Conservation (phyloP, 192 early-diverging fungal species). For the Pecoramyces ruminantium region DNA sequence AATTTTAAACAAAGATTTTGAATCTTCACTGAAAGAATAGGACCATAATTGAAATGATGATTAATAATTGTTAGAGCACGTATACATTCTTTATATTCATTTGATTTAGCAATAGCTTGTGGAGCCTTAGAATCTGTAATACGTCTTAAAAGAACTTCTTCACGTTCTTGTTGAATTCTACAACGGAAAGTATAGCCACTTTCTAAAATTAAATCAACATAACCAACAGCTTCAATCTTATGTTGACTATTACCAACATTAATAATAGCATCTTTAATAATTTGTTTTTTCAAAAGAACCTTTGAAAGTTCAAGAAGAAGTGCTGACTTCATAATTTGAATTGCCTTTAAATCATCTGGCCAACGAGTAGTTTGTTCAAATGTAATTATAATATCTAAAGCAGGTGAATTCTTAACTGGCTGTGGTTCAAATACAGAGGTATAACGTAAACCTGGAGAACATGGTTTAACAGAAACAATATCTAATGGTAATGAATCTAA, state of each 20-base stretch:
- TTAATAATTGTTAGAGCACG: conserved; percentile 7
- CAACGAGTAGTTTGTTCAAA: conserved; percentile 71
- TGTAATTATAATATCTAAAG: conserved; percentile 60
- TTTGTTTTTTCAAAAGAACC: conserved; percentile 16
- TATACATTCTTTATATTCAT: background rate
- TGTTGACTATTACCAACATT: conserved; percentile 6
- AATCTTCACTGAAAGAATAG: conserved; percentile 42
- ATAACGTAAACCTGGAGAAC: conserved; percentile 46
- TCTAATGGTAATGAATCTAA: conserved; percentile 50
- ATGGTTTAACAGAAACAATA: conserved; percentile 35
- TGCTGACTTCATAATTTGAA: conserved; percentile 80
- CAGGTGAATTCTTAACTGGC: conserved; percentile 13
- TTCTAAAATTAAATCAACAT: conserved; percentile 52
- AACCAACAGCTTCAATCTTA: conserved; percentile 14
- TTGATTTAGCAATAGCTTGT: background rate
- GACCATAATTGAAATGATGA: conserved; percentile 21
- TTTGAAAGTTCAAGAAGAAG: conserved; percentile 66
- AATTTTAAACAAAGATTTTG: conserved; percentile 57
- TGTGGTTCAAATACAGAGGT: conserved; percentile 61
- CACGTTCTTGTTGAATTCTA: conserved; percentile 51
- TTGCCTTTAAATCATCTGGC: conserved; percentile 72
- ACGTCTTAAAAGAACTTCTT: conserved; percentile 37
- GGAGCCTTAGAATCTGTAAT: conserved; percentile 13
- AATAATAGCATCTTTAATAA: conserved; percentile 25
- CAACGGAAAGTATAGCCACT: conserved; percentile 68